Percentiles rank a stretch among this genome's conserved stretches.
Evolutionary conservation across 1,139 yeast genomes (phyloP).

Genomic region (Diutina sp.): DNA sequence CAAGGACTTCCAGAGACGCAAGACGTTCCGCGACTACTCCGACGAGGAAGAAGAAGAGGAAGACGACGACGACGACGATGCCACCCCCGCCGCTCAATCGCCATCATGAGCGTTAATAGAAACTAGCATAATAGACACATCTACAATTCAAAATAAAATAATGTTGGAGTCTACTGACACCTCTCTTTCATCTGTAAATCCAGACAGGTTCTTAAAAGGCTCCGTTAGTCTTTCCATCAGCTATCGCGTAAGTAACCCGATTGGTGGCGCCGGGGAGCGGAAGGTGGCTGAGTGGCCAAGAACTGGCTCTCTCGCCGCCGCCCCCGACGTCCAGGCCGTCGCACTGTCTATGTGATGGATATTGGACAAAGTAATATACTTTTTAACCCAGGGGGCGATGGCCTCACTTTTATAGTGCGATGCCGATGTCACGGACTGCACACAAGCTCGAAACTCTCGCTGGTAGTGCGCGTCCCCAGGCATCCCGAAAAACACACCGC

Average conservation of each 20-base stretch:
- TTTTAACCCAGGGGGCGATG: background rate
- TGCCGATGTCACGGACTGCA: background rate
- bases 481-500: background rate
- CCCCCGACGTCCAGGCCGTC: background rate
- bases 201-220: conserved; percentile 2
- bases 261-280: background rate
- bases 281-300: background rate
- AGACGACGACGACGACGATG: conserved; percentile 13
- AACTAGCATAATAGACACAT: background rate
- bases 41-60: conserved; percentile 10
- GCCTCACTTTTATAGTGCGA: background rate
- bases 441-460: background rate
- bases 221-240: conserved; percentile 1
- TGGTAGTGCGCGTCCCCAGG: background rate
- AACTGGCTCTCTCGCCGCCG: background rate
- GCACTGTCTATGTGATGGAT: conserved; percentile 3
- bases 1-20: conserved; percentile 73
- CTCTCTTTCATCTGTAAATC: conserved; percentile 1
- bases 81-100: background rate
- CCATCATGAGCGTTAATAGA: background rate
- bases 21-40: conserved; percentile 8
- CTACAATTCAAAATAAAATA: too few species aligned
- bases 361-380: background rate
- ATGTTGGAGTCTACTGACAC: conserved; percentile 1
- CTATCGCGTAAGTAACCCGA: background rate